Base-by-base conservation (phyloP, 2,329 filamentous ascomycete species). In the Metarhizium robertsii region DNA sequence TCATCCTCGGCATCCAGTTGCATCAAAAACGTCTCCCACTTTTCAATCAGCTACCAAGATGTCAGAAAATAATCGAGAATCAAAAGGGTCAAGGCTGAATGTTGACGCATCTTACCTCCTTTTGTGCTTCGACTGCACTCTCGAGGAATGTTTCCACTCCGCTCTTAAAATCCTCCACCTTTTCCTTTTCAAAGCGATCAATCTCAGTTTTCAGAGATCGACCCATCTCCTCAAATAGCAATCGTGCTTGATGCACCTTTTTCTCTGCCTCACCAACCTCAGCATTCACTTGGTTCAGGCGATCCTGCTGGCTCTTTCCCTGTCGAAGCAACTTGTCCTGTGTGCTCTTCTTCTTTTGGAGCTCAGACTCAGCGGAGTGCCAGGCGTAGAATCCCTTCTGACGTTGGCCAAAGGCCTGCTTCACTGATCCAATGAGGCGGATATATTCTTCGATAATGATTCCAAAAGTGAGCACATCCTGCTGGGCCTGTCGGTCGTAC, bases 371-470 rank as follows among this genome's bases (percentile, higher is more conserved):
- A 7, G 94, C 92, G 3, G 83, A 75, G 68, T 96, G 92, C 92
- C 94, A 99, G 47, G 88, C 85, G 69, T 97, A 90, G 67, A 94
- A 99, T 1, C 92, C 89, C 71, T 96, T 96, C 70, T 99, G 94
- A 55, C 94, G 86, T 71, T 96, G 92, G 40, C 80, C 75, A 67
- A 99, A 99, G 0, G 94, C 90, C 59, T 87, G 89, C 77, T 99
- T 99, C 58, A 97, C 89, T 55, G 89, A 95, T 36, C 91, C 90
- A 63, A 99, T 97, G 47, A 99, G 75, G 5, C 94, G 90, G 63
- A 99, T 95, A 72, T 99, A 99, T 73, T 99, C 94, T 61, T 99
- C 94, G 60, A 99, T 92, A 47, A 95, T 95, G 66, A 97, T 97
- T 42, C 94, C 94, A 61, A 99, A 85, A 0, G 94, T 99, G 53